phyloP scores from a whole-genome alignment of 2,329 filamentous ascomycete genomes.

The Tolypocladium pustulatum region DNA sequence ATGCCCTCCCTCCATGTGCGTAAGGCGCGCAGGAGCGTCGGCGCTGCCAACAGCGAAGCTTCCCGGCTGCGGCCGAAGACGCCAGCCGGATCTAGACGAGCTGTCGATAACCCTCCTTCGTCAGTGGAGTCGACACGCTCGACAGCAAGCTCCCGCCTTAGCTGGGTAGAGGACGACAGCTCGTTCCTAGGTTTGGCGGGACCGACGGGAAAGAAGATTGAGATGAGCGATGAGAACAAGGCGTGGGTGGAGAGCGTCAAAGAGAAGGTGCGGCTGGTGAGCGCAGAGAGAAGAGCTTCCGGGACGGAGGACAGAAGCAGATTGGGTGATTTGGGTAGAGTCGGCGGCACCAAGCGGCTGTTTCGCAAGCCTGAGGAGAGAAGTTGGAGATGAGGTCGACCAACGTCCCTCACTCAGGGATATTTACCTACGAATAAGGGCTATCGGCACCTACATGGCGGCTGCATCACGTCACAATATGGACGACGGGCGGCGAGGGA shows the following conservation, averaged over 20 bases:
- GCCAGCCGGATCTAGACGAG: constrained; percentile 23
- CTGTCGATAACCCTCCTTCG: constrained; percentile 28
- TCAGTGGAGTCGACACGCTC: constrained; percentile 36
- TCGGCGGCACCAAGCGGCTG: constrained; percentile 62
- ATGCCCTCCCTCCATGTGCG: constrained; percentile 42
- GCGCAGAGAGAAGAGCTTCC: constrained; percentile 39
- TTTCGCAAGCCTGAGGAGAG: constrained; percentile 38
- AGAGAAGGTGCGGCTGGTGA: constrained; percentile 64
- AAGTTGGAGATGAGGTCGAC: neutral
- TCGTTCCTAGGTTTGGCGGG: constrained; percentile 59
- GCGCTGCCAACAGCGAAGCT: constrained; percentile 20
- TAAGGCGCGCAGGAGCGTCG: constrained; percentile 40
- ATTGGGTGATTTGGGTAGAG: constrained; percentile 62
- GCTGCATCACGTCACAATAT: neutral
- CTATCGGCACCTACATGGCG: neutral
- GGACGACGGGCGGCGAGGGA: neutral
- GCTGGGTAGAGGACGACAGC: constrained; percentile 50
- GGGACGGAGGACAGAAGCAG: constrained; percentile 21
- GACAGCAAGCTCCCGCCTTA: constrained; percentile 40
- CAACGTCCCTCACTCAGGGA: neutral
- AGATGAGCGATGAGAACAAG: constrained; percentile 61
- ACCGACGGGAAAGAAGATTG: constrained; percentile 52
- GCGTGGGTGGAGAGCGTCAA: constrained; percentile 79
- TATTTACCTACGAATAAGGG: neutral
- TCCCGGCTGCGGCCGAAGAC: constrained; percentile 29